Evolutionary conservation across 2,329 filamentous ascomycete species (phyloP).

Genomic region (Raffaelea ambrosiae): DNA sequence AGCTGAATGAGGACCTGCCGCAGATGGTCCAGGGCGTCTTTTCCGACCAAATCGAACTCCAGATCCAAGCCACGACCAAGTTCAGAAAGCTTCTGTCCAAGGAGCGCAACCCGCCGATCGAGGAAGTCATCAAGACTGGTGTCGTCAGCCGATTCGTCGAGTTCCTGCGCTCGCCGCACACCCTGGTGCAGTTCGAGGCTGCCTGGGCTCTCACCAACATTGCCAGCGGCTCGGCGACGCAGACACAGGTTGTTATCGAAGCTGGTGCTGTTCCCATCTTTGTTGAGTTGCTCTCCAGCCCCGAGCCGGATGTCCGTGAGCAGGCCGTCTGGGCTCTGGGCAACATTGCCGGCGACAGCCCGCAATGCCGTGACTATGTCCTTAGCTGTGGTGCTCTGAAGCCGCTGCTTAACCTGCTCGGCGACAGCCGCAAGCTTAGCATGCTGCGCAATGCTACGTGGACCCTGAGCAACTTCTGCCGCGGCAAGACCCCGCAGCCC

Average conservation of each 20-base stretch:
- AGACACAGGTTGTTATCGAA: constrained; percentile 98
- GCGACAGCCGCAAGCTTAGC: constrained; percentile 96
- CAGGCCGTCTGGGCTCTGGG: constrained; percentile 98
- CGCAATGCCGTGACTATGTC: constrained; percentile 94
- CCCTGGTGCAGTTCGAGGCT: constrained; percentile 96
- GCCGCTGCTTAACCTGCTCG: constrained; percentile 80
- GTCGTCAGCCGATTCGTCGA: constrained; percentile 97
- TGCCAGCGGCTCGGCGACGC: constrained; percentile 89
- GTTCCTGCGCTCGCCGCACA: constrained; percentile 95
- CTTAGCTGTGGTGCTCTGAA: constrained; percentile 84
- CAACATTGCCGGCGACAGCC: constrained; percentile 98
- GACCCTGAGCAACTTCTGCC: constrained; percentile 99
- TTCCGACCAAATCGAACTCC: constrained; percentile 95
- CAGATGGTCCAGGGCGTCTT: constrained; percentile 98
- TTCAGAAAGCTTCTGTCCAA: constrained; percentile 97
- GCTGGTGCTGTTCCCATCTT: constrained; percentile 97
- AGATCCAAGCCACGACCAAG: constrained; percentile 96
- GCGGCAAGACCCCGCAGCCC: constrained; percentile 97
- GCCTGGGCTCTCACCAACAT: constrained; percentile 99
- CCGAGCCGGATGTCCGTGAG: constrained; percentile 94
- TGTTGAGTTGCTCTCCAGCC: constrained; percentile 89
- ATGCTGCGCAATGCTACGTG: constrained; percentile 98
- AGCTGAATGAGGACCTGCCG: constrained; percentile 97
- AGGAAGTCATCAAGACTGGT: constrained; percentile 98
- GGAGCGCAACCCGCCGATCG: constrained; percentile 97